Evolutionary conservation across 257 asterid species (phyloP).

Genomic region (Coffea canephora): DNA sequence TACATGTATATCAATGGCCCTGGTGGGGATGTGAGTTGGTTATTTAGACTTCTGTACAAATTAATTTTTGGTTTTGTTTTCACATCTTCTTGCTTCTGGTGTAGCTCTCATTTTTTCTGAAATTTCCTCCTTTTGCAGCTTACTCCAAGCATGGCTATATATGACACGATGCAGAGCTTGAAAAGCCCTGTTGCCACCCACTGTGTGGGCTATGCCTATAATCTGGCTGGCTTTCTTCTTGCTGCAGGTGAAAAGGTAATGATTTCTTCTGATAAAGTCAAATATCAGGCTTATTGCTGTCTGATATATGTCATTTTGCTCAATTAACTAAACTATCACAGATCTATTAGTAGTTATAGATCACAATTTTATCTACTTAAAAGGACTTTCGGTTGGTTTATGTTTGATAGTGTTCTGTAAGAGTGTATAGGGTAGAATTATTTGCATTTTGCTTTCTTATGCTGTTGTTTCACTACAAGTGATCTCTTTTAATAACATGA

Average conservation of each 20-base stretch:
- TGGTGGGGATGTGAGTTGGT: constrained; percentile 91
- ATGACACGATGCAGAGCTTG: constrained; percentile 95
- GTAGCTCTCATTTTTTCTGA: constrained; percentile 4
- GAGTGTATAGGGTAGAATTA: background rate
- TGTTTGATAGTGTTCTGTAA: too few relatives aligned
- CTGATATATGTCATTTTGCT: background rate
- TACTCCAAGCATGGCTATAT: constrained; percentile 88
- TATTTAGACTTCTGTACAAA: background rate
- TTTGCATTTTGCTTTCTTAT: background rate
- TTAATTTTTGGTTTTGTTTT: background rate
- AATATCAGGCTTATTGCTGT: background rate
- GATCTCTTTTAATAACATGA: background rate
- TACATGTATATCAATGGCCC: constrained; percentile 75
- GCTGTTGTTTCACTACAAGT: background rate
- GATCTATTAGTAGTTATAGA: background rate
- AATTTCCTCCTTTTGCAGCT: constrained; percentile 46
- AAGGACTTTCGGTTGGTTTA: background rate
- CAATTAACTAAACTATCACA: too few relatives aligned
- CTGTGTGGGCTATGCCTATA: constrained; percentile 75
- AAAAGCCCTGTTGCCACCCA: constrained; percentile 78
- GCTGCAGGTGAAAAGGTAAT: constrained; percentile 96
- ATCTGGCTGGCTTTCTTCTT: constrained; percentile 78
- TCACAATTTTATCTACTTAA: background rate
- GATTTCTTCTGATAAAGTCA: constrained; percentile 6
- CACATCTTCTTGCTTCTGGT: constrained; percentile 4